Evolutionary conservation across 2,329 filamentous ascomycete genomes (phyloP), one percentile per base, ranked within the genome.

Genomic region (Emericellopsis cladophorae): DNA sequence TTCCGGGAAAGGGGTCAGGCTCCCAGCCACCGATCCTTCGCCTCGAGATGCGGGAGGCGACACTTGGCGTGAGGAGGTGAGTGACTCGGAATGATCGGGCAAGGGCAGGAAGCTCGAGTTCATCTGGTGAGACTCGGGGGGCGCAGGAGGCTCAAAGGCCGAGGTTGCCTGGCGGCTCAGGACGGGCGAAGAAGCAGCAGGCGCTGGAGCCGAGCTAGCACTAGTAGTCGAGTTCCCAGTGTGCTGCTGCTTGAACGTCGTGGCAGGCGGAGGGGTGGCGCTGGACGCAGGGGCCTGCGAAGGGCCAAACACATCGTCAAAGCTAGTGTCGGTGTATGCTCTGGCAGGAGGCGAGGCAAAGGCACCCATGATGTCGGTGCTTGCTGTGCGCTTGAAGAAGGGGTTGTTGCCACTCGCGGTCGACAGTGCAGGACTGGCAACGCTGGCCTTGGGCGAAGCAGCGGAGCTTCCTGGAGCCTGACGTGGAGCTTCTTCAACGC

Each of bases 221-320:
- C 72, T 75, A 22, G 62, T 64, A 4, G 65, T 66, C 3, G 74
- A 77, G n/a, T 67, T 65, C 40, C 73, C 74, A 2, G 74, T 78
- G 46, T 69, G 63, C 51, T 77, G 73, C 31, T 70, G 71, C 52
- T 76, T 67, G 59, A 62, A 60, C 1, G 53, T 52, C 7, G 54
- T 34, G 4, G 59, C 45, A 42, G 63, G 68, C 40, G 67, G 64
- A 23, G 62, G 62, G 38, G 61, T 67, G 40, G 54, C 58, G 8
- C 61, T 63, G 42, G 64, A 55, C 46, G 61, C 61, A 11, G 64
- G 56, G 14, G 64, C 62, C 51, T 79, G 79, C 1, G 81, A 70
- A 37, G 81, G 79, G 2, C 87, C 87, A 59, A 94, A 95, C 36
- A 95, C 79, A 52, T 83, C 88, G 55, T 94, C 86, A 58, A 94